A percentile compares a stretch with the other conserved stretches of the same genome.
These are phyloP conservation scores for Nepenthes gracilis DNA, from an alignment of 148 eudicot species.

Conservation along the genomic window DNA sequence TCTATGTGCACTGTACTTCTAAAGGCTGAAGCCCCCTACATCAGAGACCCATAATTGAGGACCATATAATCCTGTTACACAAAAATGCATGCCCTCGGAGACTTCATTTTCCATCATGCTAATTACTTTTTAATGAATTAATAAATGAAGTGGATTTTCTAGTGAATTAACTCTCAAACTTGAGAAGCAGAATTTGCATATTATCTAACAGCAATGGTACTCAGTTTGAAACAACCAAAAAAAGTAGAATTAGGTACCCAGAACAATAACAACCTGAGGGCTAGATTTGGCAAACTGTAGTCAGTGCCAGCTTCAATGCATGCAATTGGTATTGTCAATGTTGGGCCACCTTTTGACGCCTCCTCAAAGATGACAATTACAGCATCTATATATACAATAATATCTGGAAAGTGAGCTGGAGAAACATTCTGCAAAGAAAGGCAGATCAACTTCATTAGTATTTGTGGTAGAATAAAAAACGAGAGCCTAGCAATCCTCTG, in stretches of 20 bases:
- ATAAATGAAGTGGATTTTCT: too few relatives aligned
- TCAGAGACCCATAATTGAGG: too few relatives aligned
- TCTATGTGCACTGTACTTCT: too few relatives aligned
- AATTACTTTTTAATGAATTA: too few relatives aligned
- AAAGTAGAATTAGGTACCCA: constrained; percentile 7
- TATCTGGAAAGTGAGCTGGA: constrained; percentile 68
- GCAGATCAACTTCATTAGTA: constrained; percentile 4
- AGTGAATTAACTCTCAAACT: too few relatives aligned
- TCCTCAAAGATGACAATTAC: constrained; percentile 77
- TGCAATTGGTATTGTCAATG: constrained; percentile 66
- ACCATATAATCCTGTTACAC: too few relatives aligned
- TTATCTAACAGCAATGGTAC: too few relatives aligned
- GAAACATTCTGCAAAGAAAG: constrained; percentile 68
- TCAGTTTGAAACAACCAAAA: constrained; percentile 5
- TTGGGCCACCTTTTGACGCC: constrained; percentile 65
- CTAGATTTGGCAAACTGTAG: constrained; percentile 72
- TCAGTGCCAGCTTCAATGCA: constrained; percentile 84
- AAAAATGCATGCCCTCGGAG: too few relatives aligned
- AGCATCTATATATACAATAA: constrained; percentile 79
- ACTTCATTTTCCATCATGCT: too few relatives aligned
- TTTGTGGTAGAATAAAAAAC: constrained; percentile 2
- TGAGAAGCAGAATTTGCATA: too few relatives aligned
- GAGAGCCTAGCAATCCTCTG: background rate
- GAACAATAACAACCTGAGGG: constrained; percentile 57
- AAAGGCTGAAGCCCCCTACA: too few relatives aligned